Evolutionary conservation across 176 grass and related monocot genomes (phyloP).

Genomic region (Raddia distichophylla): DNA sequence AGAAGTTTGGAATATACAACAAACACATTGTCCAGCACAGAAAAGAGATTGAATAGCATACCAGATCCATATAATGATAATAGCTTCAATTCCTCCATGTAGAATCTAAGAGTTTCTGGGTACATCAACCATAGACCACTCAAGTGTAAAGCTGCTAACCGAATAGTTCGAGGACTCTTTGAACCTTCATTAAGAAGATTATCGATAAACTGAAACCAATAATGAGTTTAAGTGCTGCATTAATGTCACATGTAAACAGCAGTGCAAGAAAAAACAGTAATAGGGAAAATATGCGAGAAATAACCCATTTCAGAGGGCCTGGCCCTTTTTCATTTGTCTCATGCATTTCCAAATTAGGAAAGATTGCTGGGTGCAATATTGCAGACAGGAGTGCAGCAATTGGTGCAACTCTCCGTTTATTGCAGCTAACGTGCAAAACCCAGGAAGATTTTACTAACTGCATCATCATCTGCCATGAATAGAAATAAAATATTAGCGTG

Average conservation of each 20-base stretch:
- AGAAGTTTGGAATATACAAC: constrained; percentile 36
- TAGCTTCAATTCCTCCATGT: constrained; percentile 85
- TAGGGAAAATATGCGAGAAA: constrained; percentile 37
- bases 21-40: constrained; percentile 22
- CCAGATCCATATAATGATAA: constrained; percentile 94
- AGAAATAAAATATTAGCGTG: constrained; percentile 31
- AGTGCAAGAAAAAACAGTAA: constrained; percentile 11
- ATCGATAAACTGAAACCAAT: constrained; percentile 69
- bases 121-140: constrained; percentile 86
- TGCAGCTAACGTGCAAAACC: constrained; percentile 89
- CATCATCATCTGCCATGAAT: constrained; percentile 69
- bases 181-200: constrained; percentile 85
- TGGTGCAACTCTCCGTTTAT: constrained; percentile 88
- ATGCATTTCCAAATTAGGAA: constrained; percentile 79
- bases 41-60: constrained; percentile 36
- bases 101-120: constrained; percentile 80
- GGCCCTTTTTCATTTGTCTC: constrained; percentile 53
- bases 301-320: constrained; percentile 95
- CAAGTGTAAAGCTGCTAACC: constrained; percentile 86
- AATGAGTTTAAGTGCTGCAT: constrained; percentile 11
- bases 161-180: constrained; percentile 90
- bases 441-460: constrained; percentile 86
- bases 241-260: constrained; percentile 22
- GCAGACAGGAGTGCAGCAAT: constrained; percentile 88
- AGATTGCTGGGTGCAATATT: constrained; percentile 74